Conservation (phyloP, 768 basidiomycete species). For the Auriculariales sp. region DNA sequence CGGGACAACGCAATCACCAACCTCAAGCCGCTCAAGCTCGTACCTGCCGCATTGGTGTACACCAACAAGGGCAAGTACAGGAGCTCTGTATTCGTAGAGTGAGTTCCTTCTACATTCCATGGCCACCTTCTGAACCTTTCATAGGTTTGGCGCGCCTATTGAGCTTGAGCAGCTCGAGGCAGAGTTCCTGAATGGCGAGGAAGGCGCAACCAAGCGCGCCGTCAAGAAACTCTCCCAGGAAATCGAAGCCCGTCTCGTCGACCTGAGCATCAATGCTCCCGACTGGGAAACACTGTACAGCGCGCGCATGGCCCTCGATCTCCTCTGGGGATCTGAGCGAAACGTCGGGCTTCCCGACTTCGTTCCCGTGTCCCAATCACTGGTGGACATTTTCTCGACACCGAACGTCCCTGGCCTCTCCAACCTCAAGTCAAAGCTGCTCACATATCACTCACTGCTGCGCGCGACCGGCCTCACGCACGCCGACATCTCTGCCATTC, state of each 20-base stretch:
- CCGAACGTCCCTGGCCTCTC: constrained; percentile 44
- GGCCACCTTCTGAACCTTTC: too few species aligned
- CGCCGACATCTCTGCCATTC: constrained; percentile 67
- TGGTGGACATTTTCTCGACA: constrained; percentile 78
- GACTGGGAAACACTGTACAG: constrained; percentile 91
- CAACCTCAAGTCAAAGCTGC: constrained; percentile 50
- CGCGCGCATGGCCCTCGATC: constrained; percentile 82
- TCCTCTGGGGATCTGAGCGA: constrained; percentile 79
- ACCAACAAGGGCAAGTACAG: constrained; percentile 94
- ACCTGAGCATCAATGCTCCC: constrained; percentile 77
- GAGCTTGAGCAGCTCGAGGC: constrained; percentile 56
- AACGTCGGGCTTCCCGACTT: constrained; percentile 70
- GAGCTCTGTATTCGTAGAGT: constrained; percentile 53
- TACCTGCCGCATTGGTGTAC: constrained; percentile 85
- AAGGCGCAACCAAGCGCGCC: constrained; percentile 58
- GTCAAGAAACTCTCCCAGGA: constrained; percentile 75
- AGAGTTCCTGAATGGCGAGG: constrained; percentile 57
- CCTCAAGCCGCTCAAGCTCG: constrained; percentile 40
- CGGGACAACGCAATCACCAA: constrained; percentile 25
- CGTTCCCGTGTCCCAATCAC: constrained; percentile 80
- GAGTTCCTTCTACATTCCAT: constrained; percentile 8
- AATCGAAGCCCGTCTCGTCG: constrained; percentile 56
- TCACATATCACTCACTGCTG: constrained; percentile 80
- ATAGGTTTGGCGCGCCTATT: constrained; percentile 76
- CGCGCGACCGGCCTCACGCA: constrained; percentile 74